Evolutionary conservation across 2,329 filamentous ascomycete species (phyloP).

Genomic region (Phaeosphaeria sp.): DNA sequence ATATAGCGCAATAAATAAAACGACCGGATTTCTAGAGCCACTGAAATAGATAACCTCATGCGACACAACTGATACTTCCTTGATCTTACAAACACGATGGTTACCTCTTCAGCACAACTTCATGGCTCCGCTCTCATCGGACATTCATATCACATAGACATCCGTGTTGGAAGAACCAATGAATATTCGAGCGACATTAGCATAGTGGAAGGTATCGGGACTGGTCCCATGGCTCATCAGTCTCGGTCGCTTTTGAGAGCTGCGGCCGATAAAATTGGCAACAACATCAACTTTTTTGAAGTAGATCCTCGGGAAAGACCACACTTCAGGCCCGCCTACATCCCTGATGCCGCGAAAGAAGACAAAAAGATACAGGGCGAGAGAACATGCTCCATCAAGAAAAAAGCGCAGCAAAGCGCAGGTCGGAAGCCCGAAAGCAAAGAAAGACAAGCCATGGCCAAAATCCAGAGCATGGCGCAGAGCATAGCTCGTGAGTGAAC

Average conservation of each 20-base stretch:
- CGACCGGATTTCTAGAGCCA: no score
- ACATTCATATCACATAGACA: not conserved
- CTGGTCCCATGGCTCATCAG: not conserved
- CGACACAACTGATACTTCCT: no score
- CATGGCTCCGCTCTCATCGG: not conserved
- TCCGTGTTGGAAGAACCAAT: not conserved
- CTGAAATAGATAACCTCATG: no score
- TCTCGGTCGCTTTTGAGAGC: not conserved
- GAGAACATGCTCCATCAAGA: not conserved
- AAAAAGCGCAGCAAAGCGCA: not conserved
- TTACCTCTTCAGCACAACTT: not conserved
- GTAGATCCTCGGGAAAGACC: not conserved
- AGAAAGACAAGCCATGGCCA: not conserved
- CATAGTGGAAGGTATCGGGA: not conserved
- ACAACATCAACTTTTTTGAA: not conserved
- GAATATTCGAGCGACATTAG: not conserved
- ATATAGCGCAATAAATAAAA: no score
- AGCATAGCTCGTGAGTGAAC: not conserved
- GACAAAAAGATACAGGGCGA: not conserved
- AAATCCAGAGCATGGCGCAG: not conserved
- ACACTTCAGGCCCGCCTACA: not conserved
- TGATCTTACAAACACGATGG: not conserved
- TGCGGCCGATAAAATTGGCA: not conserved
- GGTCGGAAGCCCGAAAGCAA: not conserved
- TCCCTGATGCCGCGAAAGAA: not conserved